These are phyloP conservation scores for Apostasia ramifera DNA, from an alignment of 106 monocot genomes.

Conservation along the genomic window DNA sequence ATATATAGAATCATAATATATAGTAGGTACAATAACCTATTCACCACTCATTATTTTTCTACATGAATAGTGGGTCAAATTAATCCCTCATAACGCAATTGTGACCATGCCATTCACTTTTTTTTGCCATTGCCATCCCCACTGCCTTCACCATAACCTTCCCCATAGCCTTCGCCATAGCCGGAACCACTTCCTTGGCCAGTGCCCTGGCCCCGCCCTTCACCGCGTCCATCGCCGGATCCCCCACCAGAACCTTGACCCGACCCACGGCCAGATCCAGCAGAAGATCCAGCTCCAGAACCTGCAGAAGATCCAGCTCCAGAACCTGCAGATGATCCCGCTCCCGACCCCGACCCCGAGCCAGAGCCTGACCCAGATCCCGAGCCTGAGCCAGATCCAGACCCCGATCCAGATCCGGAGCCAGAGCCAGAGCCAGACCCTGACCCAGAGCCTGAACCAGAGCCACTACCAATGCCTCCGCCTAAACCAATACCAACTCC, in stretches of 20 bases:
- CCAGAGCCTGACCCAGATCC: background rate
- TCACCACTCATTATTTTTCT: no score
- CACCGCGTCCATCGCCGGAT: background rate
- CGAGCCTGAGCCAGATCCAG: background rate
- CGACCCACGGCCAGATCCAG: background rate
- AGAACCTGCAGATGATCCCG: background rate
- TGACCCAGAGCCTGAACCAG: constrained; percentile 6
- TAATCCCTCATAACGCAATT: no score
- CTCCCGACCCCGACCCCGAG: background rate
- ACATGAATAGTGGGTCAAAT: no score
- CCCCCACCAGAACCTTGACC: constrained; percentile 5
- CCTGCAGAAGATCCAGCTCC: constrained; percentile 6
- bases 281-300: background rate
- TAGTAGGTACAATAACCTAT: no score
- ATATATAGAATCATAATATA: no score
- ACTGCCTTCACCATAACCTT: constrained; percentile 5
- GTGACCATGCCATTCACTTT: background rate
- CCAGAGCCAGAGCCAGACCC: background rate
- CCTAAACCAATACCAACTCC: constrained; percentile 8
- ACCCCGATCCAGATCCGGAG: background rate
- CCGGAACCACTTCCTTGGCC: constrained; percentile 3
- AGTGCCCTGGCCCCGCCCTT: background rate
- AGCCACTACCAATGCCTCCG: background rate
- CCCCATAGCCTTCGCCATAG: constrained; percentile 5
- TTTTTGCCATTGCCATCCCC: background rate